Conservation (phyloP, 148 eudicot species). For the Cornus controversa region DNA sequence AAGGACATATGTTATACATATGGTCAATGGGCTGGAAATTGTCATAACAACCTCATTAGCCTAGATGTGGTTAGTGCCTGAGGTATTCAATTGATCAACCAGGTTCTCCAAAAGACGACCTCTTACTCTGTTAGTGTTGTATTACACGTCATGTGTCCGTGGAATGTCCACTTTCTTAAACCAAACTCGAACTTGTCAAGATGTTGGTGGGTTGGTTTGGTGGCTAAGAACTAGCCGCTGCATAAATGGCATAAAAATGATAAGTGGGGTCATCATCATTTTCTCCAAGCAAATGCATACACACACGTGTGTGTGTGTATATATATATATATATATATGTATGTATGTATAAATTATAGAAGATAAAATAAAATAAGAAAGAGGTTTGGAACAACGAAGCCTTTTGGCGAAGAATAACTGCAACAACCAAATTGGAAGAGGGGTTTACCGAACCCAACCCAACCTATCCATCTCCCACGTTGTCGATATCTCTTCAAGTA, state of each 20-base stretch:
- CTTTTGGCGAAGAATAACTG: slow-evolving; percentile 3
- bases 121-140: neutral
- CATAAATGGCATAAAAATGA: neutral
- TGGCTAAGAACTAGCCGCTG: slow-evolving; percentile 23
- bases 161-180: neutral
- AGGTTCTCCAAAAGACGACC: neutral
- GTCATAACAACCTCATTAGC: neutral
- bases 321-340: neutral
- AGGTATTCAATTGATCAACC: too few species aligned
- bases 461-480: slow-evolving; percentile 43
- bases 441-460: slow-evolving; percentile 62
- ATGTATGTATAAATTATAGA: neutral
- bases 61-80: too few species aligned
- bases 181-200: slow-evolving; percentile 3
- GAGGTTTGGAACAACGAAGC: slow-evolving; percentile 13
- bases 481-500: neutral
- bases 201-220: slow-evolving; percentile 39
- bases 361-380: neutral
- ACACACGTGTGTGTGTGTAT: too few species aligned
- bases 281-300: neutral
- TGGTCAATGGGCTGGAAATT: neutral
- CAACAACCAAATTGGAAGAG: slow-evolving; percentile 20
- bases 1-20: neutral
- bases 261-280: neutral
- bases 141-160: neutral